Evolutionary conservation across 352 stramenopile species (phyloP).

Genomic region (Phytophthora boehmeriae): DNA sequence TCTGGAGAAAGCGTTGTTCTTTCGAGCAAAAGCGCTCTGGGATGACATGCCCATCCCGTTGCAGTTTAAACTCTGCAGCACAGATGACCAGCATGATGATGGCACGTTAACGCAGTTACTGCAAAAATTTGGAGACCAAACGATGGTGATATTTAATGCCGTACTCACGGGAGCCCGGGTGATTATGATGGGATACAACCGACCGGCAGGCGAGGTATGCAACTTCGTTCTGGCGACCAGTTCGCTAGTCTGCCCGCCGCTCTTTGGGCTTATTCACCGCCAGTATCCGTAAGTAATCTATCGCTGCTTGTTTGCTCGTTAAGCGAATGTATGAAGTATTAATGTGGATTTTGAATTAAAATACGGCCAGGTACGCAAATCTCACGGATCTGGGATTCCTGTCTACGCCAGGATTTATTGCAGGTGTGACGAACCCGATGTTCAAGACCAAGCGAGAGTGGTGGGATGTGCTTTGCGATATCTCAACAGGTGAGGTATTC

Average conservation of each 20-base stretch:
- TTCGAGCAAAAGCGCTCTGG: constrained; percentile 61
- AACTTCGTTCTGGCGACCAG: constrained; percentile 88
- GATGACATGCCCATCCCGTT: constrained; percentile 67
- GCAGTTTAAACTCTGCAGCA: constrained; percentile 84
- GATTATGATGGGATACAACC: constrained; percentile 86
- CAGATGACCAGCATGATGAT: constrained; percentile 85
- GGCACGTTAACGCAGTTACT: constrained; percentile 72
- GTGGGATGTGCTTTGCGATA: constrained; percentile 92
- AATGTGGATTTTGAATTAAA: not conserved
- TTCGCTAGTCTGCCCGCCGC: constrained; percentile 79
- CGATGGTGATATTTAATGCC: constrained; percentile 87
- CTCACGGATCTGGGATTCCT: constrained; percentile 90
- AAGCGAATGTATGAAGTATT: not conserved
- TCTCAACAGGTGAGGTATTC: constrained; percentile 81
- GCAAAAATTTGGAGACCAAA: constrained; percentile 84
- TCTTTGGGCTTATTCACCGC: constrained; percentile 79
- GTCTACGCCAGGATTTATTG: constrained; percentile 84
- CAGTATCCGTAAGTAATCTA: constrained; percentile 64
- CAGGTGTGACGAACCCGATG: constrained; percentile 92
- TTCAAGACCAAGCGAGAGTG: constrained; percentile 92
- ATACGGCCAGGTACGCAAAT: constrained; percentile 73
- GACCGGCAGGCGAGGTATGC: constrained; percentile 81
- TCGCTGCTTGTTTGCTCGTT: constrained; percentile 2
- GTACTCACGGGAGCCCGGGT: constrained; percentile 82
- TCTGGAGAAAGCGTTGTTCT: constrained; percentile 65